Percentiles rank a stretch among this genome's conserved stretches.
These are phyloP conservation scores for Elymus sibiricus DNA, from an alignment of 176 grass and related monocot genomes.

Conservation along the genomic window DNA sequence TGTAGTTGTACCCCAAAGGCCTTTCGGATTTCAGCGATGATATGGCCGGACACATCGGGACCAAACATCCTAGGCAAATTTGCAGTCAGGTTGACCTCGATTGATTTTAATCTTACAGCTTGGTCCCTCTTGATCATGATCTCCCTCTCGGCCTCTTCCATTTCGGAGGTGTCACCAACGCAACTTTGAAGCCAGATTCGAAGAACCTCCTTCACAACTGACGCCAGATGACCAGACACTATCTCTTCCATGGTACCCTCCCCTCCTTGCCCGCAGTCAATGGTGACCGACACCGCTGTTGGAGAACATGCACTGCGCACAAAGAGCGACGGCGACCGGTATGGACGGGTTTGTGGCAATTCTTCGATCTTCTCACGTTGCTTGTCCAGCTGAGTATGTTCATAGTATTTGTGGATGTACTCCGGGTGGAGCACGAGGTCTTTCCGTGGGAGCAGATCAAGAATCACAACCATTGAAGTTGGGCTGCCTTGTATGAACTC, in stretches of 20 bases:
- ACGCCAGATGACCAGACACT: constrained; percentile 22
- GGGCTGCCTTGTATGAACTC: constrained; percentile 64
- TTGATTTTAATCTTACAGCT: constrained; percentile 49
- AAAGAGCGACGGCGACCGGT: constrained; percentile 64
- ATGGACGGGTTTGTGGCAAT: constrained; percentile 49
- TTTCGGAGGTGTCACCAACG: constrained; percentile 16
- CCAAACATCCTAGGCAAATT: constrained; percentile 73
- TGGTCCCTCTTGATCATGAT: constrained; percentile 53
- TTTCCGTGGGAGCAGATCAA: constrained; percentile 69
- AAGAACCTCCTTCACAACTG: constrained; percentile 37
- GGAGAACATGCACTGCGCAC: constrained; percentile 59
- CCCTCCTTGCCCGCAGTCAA: constrained; percentile 66
- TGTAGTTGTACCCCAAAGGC: constrained; percentile 45
- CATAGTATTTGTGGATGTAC: constrained; percentile 68
- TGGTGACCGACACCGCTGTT: constrained; percentile 45
- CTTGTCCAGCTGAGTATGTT: constrained; percentile 49
- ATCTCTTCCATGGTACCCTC: constrained; percentile 53
- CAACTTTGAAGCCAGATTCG: constrained; percentile 58
- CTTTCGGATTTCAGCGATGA: constrained; percentile 59
- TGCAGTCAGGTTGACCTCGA: constrained; percentile 66
- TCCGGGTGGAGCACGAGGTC: constrained; percentile 51
- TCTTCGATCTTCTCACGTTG: constrained; percentile 45
- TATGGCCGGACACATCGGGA: constrained; percentile 36
- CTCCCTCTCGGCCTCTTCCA: constrained; percentile 37
- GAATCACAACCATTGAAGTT: constrained; percentile 56